Percentiles rank a stretch among this genome's conserved stretches.
Evolutionary conservation across 1,284 basidiomycete genomes (phyloP).

Genomic region (Puccinia triticina): DNA sequence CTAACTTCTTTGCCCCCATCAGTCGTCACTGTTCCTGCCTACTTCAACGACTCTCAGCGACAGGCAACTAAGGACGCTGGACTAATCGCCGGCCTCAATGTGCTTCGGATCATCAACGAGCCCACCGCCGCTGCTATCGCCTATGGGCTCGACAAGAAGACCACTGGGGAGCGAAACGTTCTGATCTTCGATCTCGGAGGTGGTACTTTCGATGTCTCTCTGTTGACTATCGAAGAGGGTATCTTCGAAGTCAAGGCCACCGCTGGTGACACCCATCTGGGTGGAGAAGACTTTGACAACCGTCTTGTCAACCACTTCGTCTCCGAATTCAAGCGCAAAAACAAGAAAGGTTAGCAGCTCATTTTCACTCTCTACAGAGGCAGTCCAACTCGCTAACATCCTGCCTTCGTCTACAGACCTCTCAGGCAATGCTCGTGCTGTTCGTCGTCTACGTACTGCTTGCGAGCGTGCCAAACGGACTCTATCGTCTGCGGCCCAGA

Average conservation of each 20-base stretch:
- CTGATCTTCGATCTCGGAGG: slow-evolving; percentile 98
- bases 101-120: slow-evolving; percentile 95
- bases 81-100: slow-evolving; percentile 83
- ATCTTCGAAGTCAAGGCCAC: slow-evolving; percentile 99
- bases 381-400: not conserved
- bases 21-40: slow-evolving; percentile 74
- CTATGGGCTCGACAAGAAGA: slow-evolving; percentile 87
- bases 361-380: not conserved
- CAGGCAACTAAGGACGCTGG: slow-evolving; percentile 95
- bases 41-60: slow-evolving; percentile 97
- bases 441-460: slow-evolving; percentile 94
- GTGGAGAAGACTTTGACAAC: slow-evolving; percentile 99
- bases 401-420: slow-evolving; percentile 67
- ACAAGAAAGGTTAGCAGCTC: slow-evolving; percentile 79
- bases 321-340: slow-evolving; percentile 98
- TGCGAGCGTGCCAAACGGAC: slow-evolving; percentile 99
- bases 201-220: slow-evolving; percentile 98
- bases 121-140: slow-evolving; percentile 93
- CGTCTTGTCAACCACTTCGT: slow-evolving; percentile 96
- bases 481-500: slow-evolving; percentile 93
- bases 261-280: slow-evolving; percentile 97
- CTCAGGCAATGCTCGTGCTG: slow-evolving; percentile 87
- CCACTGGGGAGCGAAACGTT: slow-evolving; percentile 83
- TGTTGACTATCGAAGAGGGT: slow-evolving; percentile 95
- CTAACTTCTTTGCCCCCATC: not conserved